Evolutionary conservation across 345 rosid species (phyloP).

Genomic region (Adansonia digitata): DNA sequence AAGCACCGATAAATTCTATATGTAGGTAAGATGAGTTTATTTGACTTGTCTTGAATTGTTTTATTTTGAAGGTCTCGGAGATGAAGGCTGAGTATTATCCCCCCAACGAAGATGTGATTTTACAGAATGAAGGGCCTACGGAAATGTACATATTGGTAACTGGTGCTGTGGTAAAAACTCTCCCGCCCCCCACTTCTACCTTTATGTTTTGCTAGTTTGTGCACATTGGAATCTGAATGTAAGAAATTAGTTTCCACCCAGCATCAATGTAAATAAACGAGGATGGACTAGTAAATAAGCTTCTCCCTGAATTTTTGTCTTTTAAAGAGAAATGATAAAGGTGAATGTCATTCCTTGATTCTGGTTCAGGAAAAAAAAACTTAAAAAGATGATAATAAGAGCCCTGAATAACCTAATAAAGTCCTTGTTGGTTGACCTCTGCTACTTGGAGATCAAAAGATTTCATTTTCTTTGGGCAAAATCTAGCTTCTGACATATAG

Average conservation of each 20-base stretch:
- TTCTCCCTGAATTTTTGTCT: not conserved
- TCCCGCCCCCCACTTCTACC: not conserved
- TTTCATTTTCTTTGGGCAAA: not conserved
- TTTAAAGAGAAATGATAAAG: not conserved
- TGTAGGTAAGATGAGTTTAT: not conserved
- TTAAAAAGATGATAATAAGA: not conserved
- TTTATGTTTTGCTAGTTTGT: not conserved
- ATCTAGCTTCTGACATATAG: conserved; percentile 15
- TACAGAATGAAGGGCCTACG: conserved; percentile 88
- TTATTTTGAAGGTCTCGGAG: conserved; percentile 55
- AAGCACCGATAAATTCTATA: not conserved
- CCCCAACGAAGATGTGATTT: conserved; percentile 87
- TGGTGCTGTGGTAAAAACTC: conserved; percentile 65
- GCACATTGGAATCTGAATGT: not conserved
- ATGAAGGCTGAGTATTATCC: conserved; percentile 94
- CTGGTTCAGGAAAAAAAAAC: too few relatives aligned
- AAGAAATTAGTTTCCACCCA: not conserved
- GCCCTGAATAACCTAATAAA: not conserved
- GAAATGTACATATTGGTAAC: conserved; percentile 77
- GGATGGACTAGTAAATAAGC: not conserved
- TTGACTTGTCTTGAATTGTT: not conserved
- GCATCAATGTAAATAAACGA: not conserved
- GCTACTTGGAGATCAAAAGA: not conserved
- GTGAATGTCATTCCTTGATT: too few relatives aligned
- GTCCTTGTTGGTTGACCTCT: not conserved